Conservation (phyloP, 2,329 filamentous ascomycete species). For the Colletotrichum spaethianum region DNA sequence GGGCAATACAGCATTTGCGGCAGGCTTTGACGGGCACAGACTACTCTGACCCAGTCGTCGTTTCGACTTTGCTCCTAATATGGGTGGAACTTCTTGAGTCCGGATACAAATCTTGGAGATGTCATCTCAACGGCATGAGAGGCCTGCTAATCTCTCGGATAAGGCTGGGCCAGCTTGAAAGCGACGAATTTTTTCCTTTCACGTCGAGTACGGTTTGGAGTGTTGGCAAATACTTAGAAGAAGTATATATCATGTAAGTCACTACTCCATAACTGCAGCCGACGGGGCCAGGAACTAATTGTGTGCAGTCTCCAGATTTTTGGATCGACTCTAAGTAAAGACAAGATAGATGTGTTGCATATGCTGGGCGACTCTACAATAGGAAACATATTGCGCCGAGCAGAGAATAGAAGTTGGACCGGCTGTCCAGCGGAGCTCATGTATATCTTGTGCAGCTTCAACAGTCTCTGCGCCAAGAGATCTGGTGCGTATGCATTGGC, state of each 20-base stretch:
- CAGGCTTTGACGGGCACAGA: not conserved
- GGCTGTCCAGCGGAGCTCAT: not conserved
- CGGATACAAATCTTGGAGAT: not conserved
- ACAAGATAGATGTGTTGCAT: not conserved
- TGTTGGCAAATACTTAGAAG: not conserved
- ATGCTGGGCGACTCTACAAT: not conserved
- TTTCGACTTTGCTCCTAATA: not conserved
- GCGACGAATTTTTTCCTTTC: not conserved
- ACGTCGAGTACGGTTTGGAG: not conserved
- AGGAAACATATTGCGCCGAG: not conserved
- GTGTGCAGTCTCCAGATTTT: not conserved
- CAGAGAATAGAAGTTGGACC: not conserved
- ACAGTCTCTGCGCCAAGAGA: not conserved
- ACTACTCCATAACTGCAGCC: too few relatives aligned
- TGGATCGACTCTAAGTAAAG: not conserved
- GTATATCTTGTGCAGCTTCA: not conserved
- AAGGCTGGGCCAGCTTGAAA: not conserved
- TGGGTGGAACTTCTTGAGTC: not conserved
- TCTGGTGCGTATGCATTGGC: not conserved
- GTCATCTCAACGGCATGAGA: not conserved
- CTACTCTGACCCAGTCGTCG: not conserved
- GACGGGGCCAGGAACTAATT: not conserved
- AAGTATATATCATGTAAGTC: not conserved
- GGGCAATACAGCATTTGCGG: not conserved
- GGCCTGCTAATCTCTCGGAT: not conserved